Evolutionary conservation across 805 yeast genomes (phyloP).

Genomic region (Candida boidinii): DNA sequence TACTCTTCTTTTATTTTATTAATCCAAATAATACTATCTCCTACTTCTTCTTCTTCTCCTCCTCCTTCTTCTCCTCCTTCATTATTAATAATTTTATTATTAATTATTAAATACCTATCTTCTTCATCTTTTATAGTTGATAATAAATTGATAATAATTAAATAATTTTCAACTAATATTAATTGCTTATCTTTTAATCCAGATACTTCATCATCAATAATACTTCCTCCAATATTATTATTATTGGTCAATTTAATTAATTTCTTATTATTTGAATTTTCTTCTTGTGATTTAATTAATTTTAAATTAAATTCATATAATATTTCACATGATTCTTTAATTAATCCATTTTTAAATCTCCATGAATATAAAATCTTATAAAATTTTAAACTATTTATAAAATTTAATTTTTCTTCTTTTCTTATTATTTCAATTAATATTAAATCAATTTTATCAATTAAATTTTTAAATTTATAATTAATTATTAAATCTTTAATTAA

Average conservation of each 20-base stretch:
- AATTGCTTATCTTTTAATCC: constrained; percentile 11
- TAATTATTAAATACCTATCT: too few relatives aligned
- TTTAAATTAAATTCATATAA: constrained; percentile 33
- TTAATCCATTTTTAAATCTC: constrained; percentile 39
- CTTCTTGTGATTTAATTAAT: too few relatives aligned
- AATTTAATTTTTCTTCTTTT: constrained; percentile 17
- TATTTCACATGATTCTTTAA: constrained; percentile 38
- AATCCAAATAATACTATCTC: too few relatives aligned
- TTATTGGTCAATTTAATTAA: constrained; percentile 11
- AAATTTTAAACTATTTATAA: constrained; percentile 29
- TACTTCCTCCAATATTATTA: constrained; percentile 5
- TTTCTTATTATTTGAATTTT: too few relatives aligned
- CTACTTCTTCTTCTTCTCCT: too few relatives aligned
- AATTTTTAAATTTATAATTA: constrained; percentile 35
- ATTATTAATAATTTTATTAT: too few relatives aligned
- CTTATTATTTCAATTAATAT: constrained; percentile 26
- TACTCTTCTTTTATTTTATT: too few relatives aligned
- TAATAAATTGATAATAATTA: constrained; percentile 30
- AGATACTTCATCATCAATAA: too few relatives aligned
- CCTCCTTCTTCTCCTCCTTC: too few relatives aligned
- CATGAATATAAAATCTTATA: constrained; percentile 44
- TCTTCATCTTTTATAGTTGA: constrained; percentile 26
- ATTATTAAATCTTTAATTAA: constrained; percentile 29
- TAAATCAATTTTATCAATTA: constrained; percentile 33
- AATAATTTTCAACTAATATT: constrained; percentile 26